Percentiles rank a stretch among this genome's conserved stretches.
Conservation (phyloP, 495 filamentous ascomycete genomes). For the Penicillium chermesinum region DNA sequence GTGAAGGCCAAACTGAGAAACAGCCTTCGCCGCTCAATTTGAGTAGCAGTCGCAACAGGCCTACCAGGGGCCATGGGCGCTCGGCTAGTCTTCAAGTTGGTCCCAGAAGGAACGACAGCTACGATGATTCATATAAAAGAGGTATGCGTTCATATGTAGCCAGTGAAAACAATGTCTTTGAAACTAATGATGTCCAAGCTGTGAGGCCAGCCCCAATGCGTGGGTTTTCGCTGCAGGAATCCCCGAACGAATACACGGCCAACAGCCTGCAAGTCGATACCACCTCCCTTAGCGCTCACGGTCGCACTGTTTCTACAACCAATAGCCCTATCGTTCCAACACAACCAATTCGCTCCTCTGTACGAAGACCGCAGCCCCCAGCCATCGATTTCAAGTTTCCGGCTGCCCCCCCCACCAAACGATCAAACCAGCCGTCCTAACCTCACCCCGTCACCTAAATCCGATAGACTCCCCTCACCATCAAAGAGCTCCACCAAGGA, state of each 20-base stretch:
- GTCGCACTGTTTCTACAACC: conserved; percentile 21
- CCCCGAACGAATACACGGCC: conserved; percentile 20
- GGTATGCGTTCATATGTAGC: conserved; percentile 26
- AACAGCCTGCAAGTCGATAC: conserved; percentile 29
- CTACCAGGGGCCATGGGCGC: conserved; percentile 62
- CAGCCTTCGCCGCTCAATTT: conserved; percentile 32
- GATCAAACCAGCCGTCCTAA: conserved; percentile 32
- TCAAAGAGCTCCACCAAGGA: conserved; percentile 13
- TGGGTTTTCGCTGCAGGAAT: conserved; percentile 26
- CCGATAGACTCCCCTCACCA: conserved; percentile 13
- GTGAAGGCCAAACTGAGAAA: conserved; percentile 46
- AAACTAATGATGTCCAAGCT: conserved; percentile 3
- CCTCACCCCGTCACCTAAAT: conserved; percentile 29
- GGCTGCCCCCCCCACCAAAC: conserved; percentile 33
- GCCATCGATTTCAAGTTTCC: conserved; percentile 69
- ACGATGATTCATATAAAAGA: conserved; percentile 36
- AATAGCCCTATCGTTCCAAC: conserved; percentile 24
- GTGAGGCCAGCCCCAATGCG: conserved; percentile 15
- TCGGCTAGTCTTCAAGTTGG: conserved; percentile 80
- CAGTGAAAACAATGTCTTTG: not conserved
- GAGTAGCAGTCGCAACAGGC: conserved; percentile 27
- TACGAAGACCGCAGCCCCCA: conserved; percentile 34
- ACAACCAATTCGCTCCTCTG: conserved; percentile 26
- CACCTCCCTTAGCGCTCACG: conserved; percentile 19
- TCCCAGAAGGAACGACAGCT: conserved; percentile 49